phyloP scores from a whole-genome alignment of 208 protist genomes.

The Trypanosoma mega region DNA sequence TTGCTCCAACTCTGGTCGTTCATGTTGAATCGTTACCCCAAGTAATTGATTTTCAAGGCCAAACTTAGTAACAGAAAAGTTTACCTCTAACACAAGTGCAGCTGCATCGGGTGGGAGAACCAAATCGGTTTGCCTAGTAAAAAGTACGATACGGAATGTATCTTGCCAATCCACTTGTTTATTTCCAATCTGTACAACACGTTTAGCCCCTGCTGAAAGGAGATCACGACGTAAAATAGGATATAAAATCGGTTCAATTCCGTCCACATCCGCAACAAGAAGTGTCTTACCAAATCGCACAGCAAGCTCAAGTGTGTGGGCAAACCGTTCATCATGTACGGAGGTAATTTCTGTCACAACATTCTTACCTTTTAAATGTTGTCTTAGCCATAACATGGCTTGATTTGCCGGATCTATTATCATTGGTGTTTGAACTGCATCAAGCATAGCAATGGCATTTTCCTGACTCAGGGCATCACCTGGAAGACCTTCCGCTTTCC shows the following conservation, averaged over 20 bases:
- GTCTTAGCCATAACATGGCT: constrained; percentile 92
- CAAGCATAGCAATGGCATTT: constrained; percentile 95
- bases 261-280: constrained; percentile 94
- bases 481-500: constrained; percentile 94
- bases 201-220: constrained; percentile 84
- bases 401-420: constrained; percentile 96
- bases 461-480: constrained; percentile 94
- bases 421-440: constrained; percentile 87
- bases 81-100: constrained; percentile 93
- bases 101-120: constrained; percentile 85
- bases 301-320: constrained; percentile 94
- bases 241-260: constrained; percentile 94
- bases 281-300: constrained; percentile 98
- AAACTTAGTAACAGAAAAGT: constrained; percentile 96
- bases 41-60: constrained; percentile 97
- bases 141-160: constrained; percentile 94
- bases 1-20: constrained; percentile 96
- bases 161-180: constrained; percentile 97
- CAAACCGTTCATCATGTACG: constrained; percentile 93
- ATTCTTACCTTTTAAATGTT: constrained; percentile 75
- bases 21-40: constrained; percentile 92
- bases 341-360: constrained; percentile 83
- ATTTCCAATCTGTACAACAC: constrained; percentile 94
- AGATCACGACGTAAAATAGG: constrained; percentile 95
- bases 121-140: constrained; percentile 90